A percentile compares a stretch with the other conserved stretches of the same genome.
These are phyloP conservation scores for Lathyrus aphaca DNA, from an alignment of 306 rosid species.

Conservation along the genomic window DNA sequence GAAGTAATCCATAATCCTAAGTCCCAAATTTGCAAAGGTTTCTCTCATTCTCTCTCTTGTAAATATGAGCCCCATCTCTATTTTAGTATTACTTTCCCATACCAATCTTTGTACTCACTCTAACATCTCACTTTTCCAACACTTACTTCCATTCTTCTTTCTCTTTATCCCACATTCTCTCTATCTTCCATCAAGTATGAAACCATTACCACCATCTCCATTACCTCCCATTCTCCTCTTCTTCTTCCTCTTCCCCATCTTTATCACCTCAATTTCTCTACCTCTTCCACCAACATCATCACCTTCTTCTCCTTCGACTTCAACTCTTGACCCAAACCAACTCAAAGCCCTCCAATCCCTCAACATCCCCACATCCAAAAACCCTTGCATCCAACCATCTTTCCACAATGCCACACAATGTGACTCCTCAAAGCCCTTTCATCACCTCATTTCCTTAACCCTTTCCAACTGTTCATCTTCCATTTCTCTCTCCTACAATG, in stretches of 20 bases:
- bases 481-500: constrained; percentile 64
- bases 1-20: constrained; percentile 9
- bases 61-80: constrained; percentile 12
- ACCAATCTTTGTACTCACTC: constrained; percentile 27
- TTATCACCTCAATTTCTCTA: constrained; percentile 10
- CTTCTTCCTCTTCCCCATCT: constrained; percentile 19
- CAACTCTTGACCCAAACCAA: constrained; percentile 74
- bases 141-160: not conserved
- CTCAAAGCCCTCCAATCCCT: constrained; percentile 75
- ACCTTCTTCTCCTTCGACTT: constrained; percentile 34
- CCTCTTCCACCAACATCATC: constrained; percentile 33
- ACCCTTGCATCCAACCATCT: constrained; percentile 66
- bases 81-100: constrained; percentile 16
- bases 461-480: constrained; percentile 69
- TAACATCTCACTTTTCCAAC: constrained; percentile 3
- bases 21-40: constrained; percentile 13
- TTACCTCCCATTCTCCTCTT: constrained; percentile 32
- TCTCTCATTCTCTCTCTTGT: not conserved
- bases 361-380: constrained; percentile 66
- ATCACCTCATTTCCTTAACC: constrained; percentile 66
- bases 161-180: not conserved
- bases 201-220: constrained; percentile 15
- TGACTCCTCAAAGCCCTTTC: constrained; percentile 76
- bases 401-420: constrained; percentile 64
- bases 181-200: constrained; percentile 21